These are phyloP conservation scores for Saussurea involucrata DNA, from an alignment of 129 eudicot genomes.

Conservation along the genomic window DNA sequence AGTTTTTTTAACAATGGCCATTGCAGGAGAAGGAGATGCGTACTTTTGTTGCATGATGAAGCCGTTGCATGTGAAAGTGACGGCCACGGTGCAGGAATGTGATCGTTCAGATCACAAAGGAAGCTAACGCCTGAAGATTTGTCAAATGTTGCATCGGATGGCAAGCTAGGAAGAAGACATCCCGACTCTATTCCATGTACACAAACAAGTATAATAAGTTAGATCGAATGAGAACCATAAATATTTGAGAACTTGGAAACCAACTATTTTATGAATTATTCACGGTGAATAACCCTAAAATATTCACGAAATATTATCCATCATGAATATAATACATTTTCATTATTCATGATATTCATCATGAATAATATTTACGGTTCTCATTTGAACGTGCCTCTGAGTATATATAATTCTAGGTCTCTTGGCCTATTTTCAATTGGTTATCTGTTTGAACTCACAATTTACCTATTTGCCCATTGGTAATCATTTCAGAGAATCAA, in stretches of 20 bases:
- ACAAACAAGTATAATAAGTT: constrained; percentile 5
- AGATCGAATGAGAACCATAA: not conserved
- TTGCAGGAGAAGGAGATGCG: not conserved
- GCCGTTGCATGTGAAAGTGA: constrained; percentile 60
- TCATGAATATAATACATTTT: not conserved
- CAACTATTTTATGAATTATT: not conserved
- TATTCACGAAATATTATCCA: not conserved
- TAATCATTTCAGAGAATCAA: not conserved
- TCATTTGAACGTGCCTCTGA: not conserved
- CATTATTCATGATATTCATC: not conserved
- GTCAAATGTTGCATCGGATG: constrained; percentile 88
- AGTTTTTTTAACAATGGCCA: not conserved
- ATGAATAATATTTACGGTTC: not conserved
- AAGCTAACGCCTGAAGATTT: constrained; percentile 70
- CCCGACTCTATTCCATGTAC: constrained; percentile 60
- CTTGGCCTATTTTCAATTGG: not conserved
- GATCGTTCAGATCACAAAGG: constrained; percentile 90
- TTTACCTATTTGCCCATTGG: not conserved
- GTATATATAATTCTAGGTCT: not conserved
- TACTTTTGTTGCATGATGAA: constrained; percentile 93
- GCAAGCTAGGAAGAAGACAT: constrained; percentile 96
- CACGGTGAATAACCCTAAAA: not conserved
- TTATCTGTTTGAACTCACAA: not conserved
- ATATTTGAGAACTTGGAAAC: not conserved
- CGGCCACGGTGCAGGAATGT: constrained; percentile 98